Evolutionary conservation across 768 basidiomycete genomes (phyloP), one percentile per base, ranked within the genome.

Genomic region (Thelephora ganbajun): DNA sequence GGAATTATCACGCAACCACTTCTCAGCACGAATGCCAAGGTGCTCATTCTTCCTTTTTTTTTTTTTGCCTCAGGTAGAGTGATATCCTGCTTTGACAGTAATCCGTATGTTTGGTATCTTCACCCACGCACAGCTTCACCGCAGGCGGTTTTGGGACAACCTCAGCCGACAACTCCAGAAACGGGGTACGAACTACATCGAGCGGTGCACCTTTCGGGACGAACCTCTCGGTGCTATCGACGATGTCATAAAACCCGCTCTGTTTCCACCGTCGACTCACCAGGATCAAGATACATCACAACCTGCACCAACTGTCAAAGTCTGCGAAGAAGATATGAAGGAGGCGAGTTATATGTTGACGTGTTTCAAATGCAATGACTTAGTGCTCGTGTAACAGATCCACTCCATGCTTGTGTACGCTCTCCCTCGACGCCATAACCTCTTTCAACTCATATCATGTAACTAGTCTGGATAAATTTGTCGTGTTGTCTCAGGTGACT

Each of bases 351-450:
- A n/a, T n/a, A n/a, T n/a, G n/a, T n/a, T n/a, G n/a, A n/a, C n/a
- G n/a, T n/a, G n/a, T n/a, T n/a, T n/a, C n/a, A n/a, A n/a, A n/a
- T n/a, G n/a, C n/a, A n/a, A n/a, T n/a, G n/a, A n/a, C n/a, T n/a
- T n/a, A n/a, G n/a, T n/a, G n/a, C n/a, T n/a, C n/a, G n/a, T n/a
- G n/a, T n/a, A n/a, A n/a, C 42, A 80, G 76, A 63, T 80, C 9
- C 78, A 81, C 53, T 66, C 72, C 1, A 66, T 80, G 20, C 66
- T 80, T n/a, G 69, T 77, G 77, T 80, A 56, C 48, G 75, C 57
- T 11, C 20, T n/a, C n/a, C n/a, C n/a, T n/a, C n/a, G n/a, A n/a
- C n/a, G n/a, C 30, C 9, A 12, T 35, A 13, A n/a, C 16, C 11
- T 12, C 33, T 13, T 12, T 9, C n/a, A n/a, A 20, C 35, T 16